Base-by-base conservation (phyloP, 495 filamentous ascomycete genomes). In the Penicillium macrosclerotiorum region DNA sequence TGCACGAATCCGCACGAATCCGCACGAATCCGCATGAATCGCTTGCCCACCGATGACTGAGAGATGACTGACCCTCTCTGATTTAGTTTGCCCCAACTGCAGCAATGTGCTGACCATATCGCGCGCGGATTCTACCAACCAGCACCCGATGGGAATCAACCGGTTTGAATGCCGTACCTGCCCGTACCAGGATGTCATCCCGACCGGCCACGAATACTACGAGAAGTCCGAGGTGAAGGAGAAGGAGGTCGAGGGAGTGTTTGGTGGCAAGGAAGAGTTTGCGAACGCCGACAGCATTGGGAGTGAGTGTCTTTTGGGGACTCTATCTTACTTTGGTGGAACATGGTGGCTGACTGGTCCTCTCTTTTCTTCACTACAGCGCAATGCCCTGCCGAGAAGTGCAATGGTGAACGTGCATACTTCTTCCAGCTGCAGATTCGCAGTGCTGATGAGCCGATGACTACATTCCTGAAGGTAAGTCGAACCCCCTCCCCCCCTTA, bases 361-460 rank as follows among this genome's bases (percentile, higher is more conserved):
- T 48, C 45, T 40, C 18, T 51, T 42, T 50, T 30, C n/a, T 45
- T 53, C 32, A 43, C 22, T 26, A 45, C 67, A 75, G 82, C 86
- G 29, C 86, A 89, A 76, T 98, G 93, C 64, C 77, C 84, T 8
- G 77, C 77, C 36, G 81, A 87, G 27, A 70, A 75, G 32, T 98
- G 93, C 71, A 75, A 83, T 47, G 85, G 87, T 23, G 70, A 77
- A 37, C 79, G 87, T 69, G 93, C 94, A 26, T 94, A 88, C 47
- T 96, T 89, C 78, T 94, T 90, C 71, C 87, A 92, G 78, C 82
- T 96, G 56, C 93, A 98, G 78, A 97, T 96, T 71, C 84, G 93
- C 46, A 95, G 89, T 73, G 93, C 94, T 30, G 93, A 98, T 71
- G 93, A 98, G 76, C 93, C 93, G 40, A 96, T 95, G 90, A 98